Evolutionary conservation across 2,329 filamentous ascomycete species (phyloP).

Genomic region (Colletotrichum eremochloae): DNA sequence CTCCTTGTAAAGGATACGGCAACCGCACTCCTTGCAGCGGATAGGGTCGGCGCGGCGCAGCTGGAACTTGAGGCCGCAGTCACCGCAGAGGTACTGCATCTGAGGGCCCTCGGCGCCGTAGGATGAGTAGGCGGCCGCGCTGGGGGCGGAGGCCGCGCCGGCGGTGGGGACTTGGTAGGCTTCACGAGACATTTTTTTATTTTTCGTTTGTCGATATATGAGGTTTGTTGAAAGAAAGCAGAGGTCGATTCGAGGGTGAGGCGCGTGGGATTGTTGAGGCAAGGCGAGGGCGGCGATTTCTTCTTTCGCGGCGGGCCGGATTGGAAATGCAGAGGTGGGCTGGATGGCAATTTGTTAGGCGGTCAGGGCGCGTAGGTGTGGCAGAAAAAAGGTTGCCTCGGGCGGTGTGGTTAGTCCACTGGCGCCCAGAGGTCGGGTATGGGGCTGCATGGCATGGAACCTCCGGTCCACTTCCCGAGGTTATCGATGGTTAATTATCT

Average conservation of each 20-base stretch:
- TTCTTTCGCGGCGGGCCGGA: slow-evolving; percentile 10
- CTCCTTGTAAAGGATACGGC: slow-evolving; percentile 97
- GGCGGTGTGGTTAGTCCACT: slow-evolving; percentile 19
- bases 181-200: slow-evolving; percentile 73
- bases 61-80: slow-evolving; percentile 83
- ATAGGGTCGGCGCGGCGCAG: slow-evolving; percentile 85
- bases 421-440: neutral
- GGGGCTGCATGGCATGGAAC: neutral
- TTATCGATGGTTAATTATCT: slow-evolving; percentile 17
- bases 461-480: slow-evolving; percentile 41
- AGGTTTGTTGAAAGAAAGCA: neutral
- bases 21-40: slow-evolving; percentile 92
- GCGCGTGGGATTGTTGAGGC: slow-evolving; percentile 19
- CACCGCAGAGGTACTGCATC: slow-evolving; percentile 83
- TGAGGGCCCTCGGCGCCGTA: slow-evolving; percentile 64
- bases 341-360: slow-evolving; percentile 41
- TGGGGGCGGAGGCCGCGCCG: slow-evolving; percentile 56
- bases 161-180: slow-evolving; percentile 80
- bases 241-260: neutral
- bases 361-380: slow-evolving; percentile 25
- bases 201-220: neutral
- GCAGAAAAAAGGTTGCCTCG: slow-evolving; percentile 32
- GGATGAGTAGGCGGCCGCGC: slow-evolving; percentile 59
- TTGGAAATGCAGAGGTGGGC: slow-evolving; percentile 32
- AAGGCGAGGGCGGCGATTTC: slow-evolving; percentile 13